Evolutionary conservation across 305 asterid genomes (phyloP), one percentile per base, ranked within the genome.

Genomic region (Plantago lanceolata): DNA sequence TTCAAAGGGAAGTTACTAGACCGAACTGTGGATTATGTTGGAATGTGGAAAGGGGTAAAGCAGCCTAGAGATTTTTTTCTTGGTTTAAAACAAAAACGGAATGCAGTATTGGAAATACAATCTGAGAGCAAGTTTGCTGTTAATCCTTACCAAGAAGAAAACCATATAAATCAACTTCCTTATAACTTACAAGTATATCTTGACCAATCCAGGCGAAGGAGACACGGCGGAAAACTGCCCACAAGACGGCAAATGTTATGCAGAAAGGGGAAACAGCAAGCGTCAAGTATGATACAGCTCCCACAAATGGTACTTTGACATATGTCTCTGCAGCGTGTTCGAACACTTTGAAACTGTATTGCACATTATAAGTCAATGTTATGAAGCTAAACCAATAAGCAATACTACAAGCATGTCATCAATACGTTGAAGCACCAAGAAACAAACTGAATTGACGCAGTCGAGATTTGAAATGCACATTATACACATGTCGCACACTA

Each of bases 121-220:
- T 7, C 21, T 12, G 24, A 57, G 45, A 15, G 15, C 3, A 31
- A 13, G 18, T 45, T 35, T n/a, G 48, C 21, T 58, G 29, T 35
- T 9, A n/a, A 21, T 48, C 59, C 52, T 18, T 11, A 40, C 37
- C 8, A 60, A 20, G 59, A 57, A 70, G 43, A 64, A 49, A 59
- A 63, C 28, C 19, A 65, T 48, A 57, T 33, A 66, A 52, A 16
- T 53, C 57, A 13, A 28, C 20, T 26, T 48, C 56, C 97, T 80
- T 86, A 94, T 97, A 68, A 94, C 97, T 80, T 86, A 94, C 99
- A 68, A 94, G 95, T 73, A 94, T 88, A 78, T 94, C 96, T 80
- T 94, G 99, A 78, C 97, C 99, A 58, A 94, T 85, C 99, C 99
- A 94, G 59, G 99, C 97, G 48, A 84, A 88, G 70, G 89, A 76